Evolutionary conservation across 108 stramenopile species (phyloP).

Genomic region (Seminavis robusta): DNA sequence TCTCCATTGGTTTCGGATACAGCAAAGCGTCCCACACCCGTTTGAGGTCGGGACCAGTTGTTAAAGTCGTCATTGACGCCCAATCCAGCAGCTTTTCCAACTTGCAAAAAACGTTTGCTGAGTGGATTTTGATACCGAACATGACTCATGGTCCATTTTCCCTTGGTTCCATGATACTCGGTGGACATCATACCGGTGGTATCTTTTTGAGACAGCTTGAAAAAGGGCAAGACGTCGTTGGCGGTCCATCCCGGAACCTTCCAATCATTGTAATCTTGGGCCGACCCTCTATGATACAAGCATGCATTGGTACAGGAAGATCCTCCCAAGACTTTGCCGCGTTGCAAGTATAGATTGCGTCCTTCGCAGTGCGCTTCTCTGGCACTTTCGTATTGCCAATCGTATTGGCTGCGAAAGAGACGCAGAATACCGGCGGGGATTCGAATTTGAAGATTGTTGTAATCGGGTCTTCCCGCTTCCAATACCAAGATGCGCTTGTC

Average conservation of each 20-base stretch:
- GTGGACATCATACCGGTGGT: neutral
- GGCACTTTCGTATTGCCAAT: constrained; percentile 31
- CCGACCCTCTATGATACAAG: constrained; percentile 50
- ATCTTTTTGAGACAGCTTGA: constrained; percentile 39
- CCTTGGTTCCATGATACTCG: constrained; percentile 18
- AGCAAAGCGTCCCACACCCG: constrained; percentile 54
- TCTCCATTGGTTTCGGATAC: constrained; percentile 43
- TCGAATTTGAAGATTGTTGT: constrained; percentile 24
- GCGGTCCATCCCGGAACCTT: constrained; percentile 24
- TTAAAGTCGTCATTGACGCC: constrained; percentile 46
- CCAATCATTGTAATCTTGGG: constrained; percentile 52
- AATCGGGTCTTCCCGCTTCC: constrained; percentile 31
- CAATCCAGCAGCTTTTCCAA: constrained; percentile 22
- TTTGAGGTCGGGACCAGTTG: constrained; percentile 51
- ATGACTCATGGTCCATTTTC: constrained; percentile 14
- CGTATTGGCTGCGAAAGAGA: constrained; percentile 22
- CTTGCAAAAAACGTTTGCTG: constrained; percentile 29
- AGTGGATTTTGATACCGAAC: constrained; percentile 49
- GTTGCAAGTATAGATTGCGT: constrained; percentile 17
- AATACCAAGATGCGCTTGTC: constrained; percentile 16
- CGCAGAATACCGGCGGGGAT: constrained; percentile 31
- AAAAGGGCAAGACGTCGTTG: constrained; percentile 51
- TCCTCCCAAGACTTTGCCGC: constrained; percentile 63
- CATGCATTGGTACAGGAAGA: constrained; percentile 54
- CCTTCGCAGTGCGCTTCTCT: constrained; percentile 17